These are phyloP conservation scores for Sporisorium exsertum DNA, from an alignment of 1,284 basidiomycete species.

Conservation along the genomic window DNA sequence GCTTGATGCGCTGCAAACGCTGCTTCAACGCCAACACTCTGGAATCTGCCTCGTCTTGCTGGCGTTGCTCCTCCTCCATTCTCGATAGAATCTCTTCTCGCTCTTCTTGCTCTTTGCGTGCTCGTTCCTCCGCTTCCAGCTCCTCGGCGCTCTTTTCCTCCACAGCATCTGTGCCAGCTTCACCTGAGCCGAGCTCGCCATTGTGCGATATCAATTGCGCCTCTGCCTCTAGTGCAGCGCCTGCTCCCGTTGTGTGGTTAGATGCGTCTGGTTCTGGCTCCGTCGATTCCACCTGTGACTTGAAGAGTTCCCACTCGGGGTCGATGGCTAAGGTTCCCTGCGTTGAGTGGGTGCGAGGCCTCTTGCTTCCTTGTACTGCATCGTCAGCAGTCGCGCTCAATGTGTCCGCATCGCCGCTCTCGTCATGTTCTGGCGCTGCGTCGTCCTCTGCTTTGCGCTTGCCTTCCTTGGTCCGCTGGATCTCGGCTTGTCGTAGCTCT, in stretches of 20 bases:
- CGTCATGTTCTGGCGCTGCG: background rate
- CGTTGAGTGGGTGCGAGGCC: slow-evolving; percentile 9
- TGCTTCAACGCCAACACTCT: slow-evolving; percentile 50
- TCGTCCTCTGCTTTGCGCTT: slow-evolving; percentile 46
- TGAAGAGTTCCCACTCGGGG: slow-evolving; percentile 60
- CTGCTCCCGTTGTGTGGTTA: slow-evolving; percentile 4
- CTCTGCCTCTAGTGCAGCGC: slow-evolving; percentile 53
- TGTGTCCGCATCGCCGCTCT: background rate
- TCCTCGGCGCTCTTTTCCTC: slow-evolving; percentile 31
- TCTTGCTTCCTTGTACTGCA: slow-evolving; percentile 21
- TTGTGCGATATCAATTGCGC: slow-evolving; percentile 42
- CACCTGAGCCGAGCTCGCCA: background rate
- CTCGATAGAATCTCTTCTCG: slow-evolving; percentile 58
- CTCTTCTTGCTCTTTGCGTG: slow-evolving; percentile 50
- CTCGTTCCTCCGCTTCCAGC: slow-evolving; percentile 40
- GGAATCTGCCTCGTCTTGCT: slow-evolving; percentile 60
- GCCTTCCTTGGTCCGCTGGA: slow-evolving; percentile 35
- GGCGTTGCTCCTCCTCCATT: slow-evolving; percentile 58
- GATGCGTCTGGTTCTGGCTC: slow-evolving; percentile 2
- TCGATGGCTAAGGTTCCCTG: slow-evolving; percentile 21
- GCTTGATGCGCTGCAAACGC: slow-evolving; percentile 44
- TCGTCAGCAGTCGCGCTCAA: background rate
- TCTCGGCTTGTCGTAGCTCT: slow-evolving; percentile 26
- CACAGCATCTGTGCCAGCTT: slow-evolving; percentile 1
- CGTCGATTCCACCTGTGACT: slow-evolving; percentile 36